Evolutionary conservation across 2,329 filamentous ascomycete species (phyloP).

Genomic region (Eurotiales sp.): DNA sequence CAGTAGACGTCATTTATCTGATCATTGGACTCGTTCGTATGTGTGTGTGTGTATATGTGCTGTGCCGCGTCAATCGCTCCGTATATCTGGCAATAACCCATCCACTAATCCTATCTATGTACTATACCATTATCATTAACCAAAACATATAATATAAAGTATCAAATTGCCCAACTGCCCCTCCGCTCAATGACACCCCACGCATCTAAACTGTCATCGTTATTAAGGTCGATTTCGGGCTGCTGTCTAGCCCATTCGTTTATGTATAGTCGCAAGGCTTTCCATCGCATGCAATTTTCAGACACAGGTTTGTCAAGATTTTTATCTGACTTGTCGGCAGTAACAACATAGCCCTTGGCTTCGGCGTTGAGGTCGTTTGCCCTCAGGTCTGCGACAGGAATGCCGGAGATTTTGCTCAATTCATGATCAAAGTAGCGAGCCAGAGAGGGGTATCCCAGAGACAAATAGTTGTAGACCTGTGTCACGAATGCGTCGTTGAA

Average conservation of each 20-base stretch:
- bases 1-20: too few species aligned
- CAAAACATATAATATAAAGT: not conserved
- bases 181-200: conserved; percentile 59
- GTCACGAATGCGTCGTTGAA: conserved; percentile 84
- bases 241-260: conserved; percentile 87
- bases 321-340: conserved; percentile 22
- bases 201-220: conserved; percentile 52
- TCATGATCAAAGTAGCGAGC: conserved; percentile 82
- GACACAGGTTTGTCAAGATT: conserved; percentile 48
- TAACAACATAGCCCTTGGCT: conserved; percentile 69
- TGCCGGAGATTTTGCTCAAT: conserved; percentile 72
- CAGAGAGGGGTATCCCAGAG: conserved; percentile 82
- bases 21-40: not conserved
- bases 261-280: conserved; percentile 77
- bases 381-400: conserved; percentile 65
- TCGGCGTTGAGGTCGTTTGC: conserved; percentile 64
- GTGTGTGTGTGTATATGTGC: not conserved
- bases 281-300: conserved; percentile 69
- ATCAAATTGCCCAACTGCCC: conserved; percentile 68
- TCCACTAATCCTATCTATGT: conserved; percentile 4
- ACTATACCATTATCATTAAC: not conserved
- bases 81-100: not conserved
- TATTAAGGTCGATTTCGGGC: conserved; percentile 59
- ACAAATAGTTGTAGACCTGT: conserved; percentile 96
- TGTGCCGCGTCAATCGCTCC: not conserved